Evolutionary conservation across 306 rosid genomes (phyloP).

Genomic region (Casuarina glauca): DNA sequence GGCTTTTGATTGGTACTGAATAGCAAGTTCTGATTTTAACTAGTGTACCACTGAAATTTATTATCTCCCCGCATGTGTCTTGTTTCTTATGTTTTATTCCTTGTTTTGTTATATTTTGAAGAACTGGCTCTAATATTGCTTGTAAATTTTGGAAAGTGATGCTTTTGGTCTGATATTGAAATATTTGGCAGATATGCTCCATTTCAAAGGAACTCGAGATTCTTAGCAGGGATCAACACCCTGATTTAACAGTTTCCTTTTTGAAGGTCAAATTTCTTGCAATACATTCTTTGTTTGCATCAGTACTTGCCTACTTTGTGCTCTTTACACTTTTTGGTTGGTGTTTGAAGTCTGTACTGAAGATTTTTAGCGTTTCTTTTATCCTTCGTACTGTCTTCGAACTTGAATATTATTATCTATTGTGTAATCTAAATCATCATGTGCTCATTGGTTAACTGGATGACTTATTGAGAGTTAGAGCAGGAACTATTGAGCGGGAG

Average conservation of each 20-base stretch:
- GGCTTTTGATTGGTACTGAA: background rate
- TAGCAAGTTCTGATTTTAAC: background rate
- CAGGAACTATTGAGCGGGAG: background rate
- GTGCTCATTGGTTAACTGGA: background rate
- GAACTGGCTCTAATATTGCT: conserved; percentile 19
- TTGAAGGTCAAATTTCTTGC: conserved; percentile 53
- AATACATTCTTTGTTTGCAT: background rate
- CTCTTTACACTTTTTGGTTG: background rate
- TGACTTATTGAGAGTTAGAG: background rate
- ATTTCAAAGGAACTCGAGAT: conserved; percentile 91
- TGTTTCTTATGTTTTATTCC: conserved; percentile 16
- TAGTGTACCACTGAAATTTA: background rate
- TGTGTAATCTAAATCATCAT: background rate
- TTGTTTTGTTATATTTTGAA: conserved; percentile 13
- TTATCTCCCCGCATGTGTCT: background rate
- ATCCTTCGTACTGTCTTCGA: background rate
- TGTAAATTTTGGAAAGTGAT: conserved; percentile 29
- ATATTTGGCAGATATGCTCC: conserved; percentile 68
- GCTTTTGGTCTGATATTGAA: conserved; percentile 26
- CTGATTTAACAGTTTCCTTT: conserved; percentile 77
- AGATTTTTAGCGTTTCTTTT: background rate
- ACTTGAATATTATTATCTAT: background rate
- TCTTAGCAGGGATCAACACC: conserved; percentile 92
- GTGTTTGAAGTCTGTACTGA: background rate
- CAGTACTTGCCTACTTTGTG: background rate